Evolutionary conservation across 495 filamentous ascomycete genomes (phyloP).

Genomic region (Hyaloscypha hepaticicola): DNA sequence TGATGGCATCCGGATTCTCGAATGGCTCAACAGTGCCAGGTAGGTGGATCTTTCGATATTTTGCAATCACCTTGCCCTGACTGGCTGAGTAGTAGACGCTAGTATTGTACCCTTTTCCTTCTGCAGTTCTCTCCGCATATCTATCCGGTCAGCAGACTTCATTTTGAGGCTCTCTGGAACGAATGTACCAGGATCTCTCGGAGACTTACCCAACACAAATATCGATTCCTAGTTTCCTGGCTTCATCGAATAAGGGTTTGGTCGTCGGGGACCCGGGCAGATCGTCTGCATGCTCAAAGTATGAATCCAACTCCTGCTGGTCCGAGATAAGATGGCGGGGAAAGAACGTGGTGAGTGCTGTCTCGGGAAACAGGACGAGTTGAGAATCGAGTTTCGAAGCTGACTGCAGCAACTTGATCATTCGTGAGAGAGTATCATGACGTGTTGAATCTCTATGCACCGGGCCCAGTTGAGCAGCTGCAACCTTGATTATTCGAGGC

Average conservation of each 20-base stretch:
- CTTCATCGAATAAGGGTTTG: constrained; percentile 47
- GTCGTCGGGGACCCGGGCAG: constrained; percentile 36
- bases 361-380: constrained; percentile 48
- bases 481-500: constrained; percentile 37
- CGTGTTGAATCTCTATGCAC: constrained; percentile 39
- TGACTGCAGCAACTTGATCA: constrained; percentile 42
- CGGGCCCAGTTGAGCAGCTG: constrained; percentile 47
- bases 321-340: constrained; percentile 43
- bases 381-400: constrained; percentile 39
- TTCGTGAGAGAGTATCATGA: constrained; percentile 39
- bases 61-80: constrained; percentile 39
- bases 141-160: too few relatives aligned
- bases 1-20: constrained; percentile 41
- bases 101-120: constrained; percentile 44
- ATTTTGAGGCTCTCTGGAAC: too few relatives aligned
- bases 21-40: constrained; percentile 48
- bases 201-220: constrained; percentile 48
- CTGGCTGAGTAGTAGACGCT: constrained; percentile 47
- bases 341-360: constrained; percentile 51
- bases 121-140: constrained; percentile 42
- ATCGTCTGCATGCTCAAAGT: constrained; percentile 46
- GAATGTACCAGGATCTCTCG: too few relatives aligned
- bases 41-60: constrained; percentile 52
- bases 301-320: constrained; percentile 40
- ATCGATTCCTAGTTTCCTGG: constrained; percentile 42